phyloP scores from a whole-genome alignment of 2,329 filamentous ascomycete species.

The Arachnomyces sp. region DNA sequence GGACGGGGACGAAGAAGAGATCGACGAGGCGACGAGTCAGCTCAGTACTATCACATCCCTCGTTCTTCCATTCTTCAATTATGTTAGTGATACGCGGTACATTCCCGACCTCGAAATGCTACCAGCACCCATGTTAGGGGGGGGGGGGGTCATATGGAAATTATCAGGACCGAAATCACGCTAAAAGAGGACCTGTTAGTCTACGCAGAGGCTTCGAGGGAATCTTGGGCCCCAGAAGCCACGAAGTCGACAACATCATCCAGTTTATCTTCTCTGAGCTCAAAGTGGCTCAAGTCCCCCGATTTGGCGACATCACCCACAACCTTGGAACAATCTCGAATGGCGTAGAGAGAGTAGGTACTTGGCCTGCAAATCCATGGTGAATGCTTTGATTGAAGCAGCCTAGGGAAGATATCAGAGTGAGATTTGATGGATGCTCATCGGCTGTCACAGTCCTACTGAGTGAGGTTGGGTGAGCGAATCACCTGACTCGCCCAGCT shows the following conservation, averaged over 20 bases:
- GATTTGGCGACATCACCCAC: constrained; percentile 32
- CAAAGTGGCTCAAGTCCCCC: constrained; percentile 36
- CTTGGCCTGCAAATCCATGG: constrained; percentile 15
- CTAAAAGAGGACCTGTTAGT: constrained; percentile 20
- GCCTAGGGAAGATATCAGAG: too few relatives aligned
- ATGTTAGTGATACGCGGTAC: constrained; percentile 41
- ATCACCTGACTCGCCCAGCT: too few relatives aligned
- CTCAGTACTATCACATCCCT: constrained; percentile 37
- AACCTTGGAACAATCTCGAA: constrained; percentile 28
- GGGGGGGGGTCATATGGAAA: constrained; percentile 43
- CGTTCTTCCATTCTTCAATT: constrained; percentile 37
- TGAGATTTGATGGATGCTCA: too few relatives aligned
- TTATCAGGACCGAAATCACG: constrained; percentile 46
- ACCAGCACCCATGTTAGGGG: constrained; percentile 55
- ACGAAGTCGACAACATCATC: constrained; percentile 38
- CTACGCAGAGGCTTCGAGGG: not conserved
- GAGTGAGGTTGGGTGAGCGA: too few relatives aligned
- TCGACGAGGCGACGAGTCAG: constrained; percentile 50
- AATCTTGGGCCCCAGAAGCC: constrained; percentile 11
- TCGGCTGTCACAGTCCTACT: too few relatives aligned
- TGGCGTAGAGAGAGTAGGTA: constrained; percentile 32
- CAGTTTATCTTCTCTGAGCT: constrained; percentile 34
- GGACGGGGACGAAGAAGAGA: constrained; percentile 54
- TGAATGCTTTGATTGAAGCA: constrained; percentile 3
- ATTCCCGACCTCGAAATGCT: constrained; percentile 55